A percentile compares a stretch with the other conserved stretches of the same genome.
phyloP scores from a whole-genome alignment of 2,329 filamentous ascomycete species.

The Aureobasidium subglaciale region DNA sequence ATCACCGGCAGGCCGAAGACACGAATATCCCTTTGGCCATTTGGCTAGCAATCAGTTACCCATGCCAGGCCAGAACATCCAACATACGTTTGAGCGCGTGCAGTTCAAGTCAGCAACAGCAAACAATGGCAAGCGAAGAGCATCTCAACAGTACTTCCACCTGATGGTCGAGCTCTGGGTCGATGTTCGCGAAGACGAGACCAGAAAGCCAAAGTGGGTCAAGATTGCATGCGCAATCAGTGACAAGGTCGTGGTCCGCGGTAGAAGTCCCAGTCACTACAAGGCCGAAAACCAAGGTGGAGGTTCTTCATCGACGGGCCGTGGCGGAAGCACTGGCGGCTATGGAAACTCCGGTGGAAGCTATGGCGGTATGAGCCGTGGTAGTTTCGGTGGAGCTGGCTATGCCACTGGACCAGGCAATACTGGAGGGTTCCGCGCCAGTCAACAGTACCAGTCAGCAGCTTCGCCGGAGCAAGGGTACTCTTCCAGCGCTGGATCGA shows the following conservation, averaged over 20 bases:
- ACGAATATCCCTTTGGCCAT: conserved; percentile 11
- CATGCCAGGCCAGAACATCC: conserved; percentile 28
- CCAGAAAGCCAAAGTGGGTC: conserved; percentile 51
- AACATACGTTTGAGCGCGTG: conserved; percentile 75
- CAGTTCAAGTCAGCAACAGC: conserved; percentile 92
- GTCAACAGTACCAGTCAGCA: conserved; percentile 21
- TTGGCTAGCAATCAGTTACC: conserved; percentile 17
- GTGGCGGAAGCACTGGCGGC: conserved; percentile 51
- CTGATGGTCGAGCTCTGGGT: conserved; percentile 79
- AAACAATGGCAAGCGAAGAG: conserved; percentile 85
- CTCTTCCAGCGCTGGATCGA: conserved; percentile 38
- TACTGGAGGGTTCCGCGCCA: conserved; percentile 24
- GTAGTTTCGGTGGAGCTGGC: conserved; percentile 16
- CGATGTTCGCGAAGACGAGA: conserved; percentile 49
- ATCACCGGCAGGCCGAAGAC: conserved; percentile 6
- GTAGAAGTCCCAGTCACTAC: conserved; percentile 66
- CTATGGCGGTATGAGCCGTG: conserved; percentile 25
- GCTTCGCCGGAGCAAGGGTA: conserved; percentile 21
- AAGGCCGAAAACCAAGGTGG: conserved; percentile 45
- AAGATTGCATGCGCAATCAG: conserved; percentile 67
- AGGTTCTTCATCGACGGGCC: conserved; percentile 50
- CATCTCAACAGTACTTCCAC: conserved; percentile 88
- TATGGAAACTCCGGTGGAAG: conserved; percentile 28
- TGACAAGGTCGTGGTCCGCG: conserved; percentile 79
- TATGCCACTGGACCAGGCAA: conserved; percentile 19